Evolutionary conservation across 352 stramenopile species (phyloP), one percentile per base, ranked within the genome.

Genomic region (Phytophthora constricta): DNA sequence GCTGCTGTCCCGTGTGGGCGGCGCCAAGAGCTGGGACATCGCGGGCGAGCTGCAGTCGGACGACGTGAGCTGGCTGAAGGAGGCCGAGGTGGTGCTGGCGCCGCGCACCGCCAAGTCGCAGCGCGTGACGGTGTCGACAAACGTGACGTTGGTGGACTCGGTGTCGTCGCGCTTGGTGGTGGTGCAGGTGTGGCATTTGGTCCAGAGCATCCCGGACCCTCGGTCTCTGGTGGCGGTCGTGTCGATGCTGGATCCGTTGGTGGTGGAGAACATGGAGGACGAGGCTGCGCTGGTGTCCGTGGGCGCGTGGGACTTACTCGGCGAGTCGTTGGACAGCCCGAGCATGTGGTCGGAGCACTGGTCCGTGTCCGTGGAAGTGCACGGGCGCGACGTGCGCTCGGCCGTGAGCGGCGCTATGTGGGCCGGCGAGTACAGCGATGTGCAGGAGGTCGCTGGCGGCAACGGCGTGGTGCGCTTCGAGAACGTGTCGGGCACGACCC

Each of bases 251-350:
- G 31, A 37, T 11, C 22, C 13, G 46, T 17, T 41, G 25, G 26
- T 23, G 23, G 46, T 53, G 46, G 31, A 56, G 27, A 56, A 28
- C 46, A 53, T 23, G 25, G 46, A 53, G 46, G 25, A 33, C 49
- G n/a, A 33, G n/a, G 31, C 31, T 7, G 31, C 31, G 31, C 7
- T 37, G 31, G 31, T 37, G 31, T 37, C 31, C 7, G 7, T 37
- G 7, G 7, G 31, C 31, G 31, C 7, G 7, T 37, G 31, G 31
- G 31, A 37, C 31, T 7, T 37, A 11, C 13, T 37, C 7, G 31
- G 31, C 7, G 13, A 37, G 7, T 37, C 31, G 31, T 7, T 11
- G 31, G 31, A 37, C 31, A 37, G 31, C 13, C 31, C 31, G 31
- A 37, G 31, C 31, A 11, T 37, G 31, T 37, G 31, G 31, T 37